These are phyloP conservation scores for Apiospora marii DNA, from an alignment of 2,329 filamentous ascomycete species.

Conservation along the genomic window DNA sequence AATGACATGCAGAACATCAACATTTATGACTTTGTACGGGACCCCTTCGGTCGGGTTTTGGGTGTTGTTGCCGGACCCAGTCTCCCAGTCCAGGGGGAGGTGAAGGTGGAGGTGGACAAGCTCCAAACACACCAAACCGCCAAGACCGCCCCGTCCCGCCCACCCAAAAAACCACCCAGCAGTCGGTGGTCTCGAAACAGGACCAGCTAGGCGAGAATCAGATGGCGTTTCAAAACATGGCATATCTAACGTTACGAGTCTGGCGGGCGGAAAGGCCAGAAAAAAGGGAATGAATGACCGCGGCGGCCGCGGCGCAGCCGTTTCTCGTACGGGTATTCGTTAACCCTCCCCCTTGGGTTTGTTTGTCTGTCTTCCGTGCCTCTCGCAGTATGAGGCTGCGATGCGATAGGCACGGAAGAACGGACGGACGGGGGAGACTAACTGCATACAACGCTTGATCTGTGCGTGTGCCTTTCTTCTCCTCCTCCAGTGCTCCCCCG, in stretches of 20 bases:
- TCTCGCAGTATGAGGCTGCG: background rate
- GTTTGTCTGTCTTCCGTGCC: background rate
- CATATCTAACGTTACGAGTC: background rate
- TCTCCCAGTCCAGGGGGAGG: conserved; percentile 3
- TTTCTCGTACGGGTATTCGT: background rate
- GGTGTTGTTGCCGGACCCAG: background rate
- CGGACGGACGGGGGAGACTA: background rate
- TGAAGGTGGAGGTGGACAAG: background rate
- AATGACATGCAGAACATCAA: background rate
- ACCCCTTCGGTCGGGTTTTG: background rate
- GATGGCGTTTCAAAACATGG: conserved; percentile 9
- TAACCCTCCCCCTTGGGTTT: background rate
- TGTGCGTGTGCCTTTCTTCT: background rate
- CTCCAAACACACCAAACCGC: conserved; percentile 22
- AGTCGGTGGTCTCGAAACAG: background rate
- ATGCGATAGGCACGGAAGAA: background rate
- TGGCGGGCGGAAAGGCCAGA: background rate
- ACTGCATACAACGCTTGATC: background rate
- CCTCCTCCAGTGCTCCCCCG: background rate
- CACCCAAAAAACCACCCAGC: background rate
- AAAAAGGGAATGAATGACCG: background rate
- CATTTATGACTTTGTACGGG: background rate
- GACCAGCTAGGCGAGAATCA: conserved; percentile 17
- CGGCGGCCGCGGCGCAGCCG: background rate
- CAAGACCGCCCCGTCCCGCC: conserved; percentile 22